Conservation (phyloP, 2,329 filamentous ascomycete genomes). For the Coniosporium tulheliwenetii region DNA sequence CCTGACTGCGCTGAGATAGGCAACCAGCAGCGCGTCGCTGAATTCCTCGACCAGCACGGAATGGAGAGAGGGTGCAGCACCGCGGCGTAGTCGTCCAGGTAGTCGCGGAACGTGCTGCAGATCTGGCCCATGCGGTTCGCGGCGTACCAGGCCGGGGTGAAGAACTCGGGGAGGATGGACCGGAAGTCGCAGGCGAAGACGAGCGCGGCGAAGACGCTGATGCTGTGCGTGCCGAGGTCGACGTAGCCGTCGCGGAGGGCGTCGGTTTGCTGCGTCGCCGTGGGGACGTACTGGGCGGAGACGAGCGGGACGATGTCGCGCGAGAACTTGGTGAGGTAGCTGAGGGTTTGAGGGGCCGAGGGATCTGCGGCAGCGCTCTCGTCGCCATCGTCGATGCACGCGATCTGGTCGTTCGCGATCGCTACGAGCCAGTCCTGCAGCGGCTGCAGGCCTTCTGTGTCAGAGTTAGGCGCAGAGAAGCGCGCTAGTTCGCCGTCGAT, state of each 20-base stretch:
- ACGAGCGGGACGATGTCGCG: conserved; percentile 71
- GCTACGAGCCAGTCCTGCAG: conserved; percentile 86
- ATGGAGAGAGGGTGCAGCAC: conserved; percentile 76
- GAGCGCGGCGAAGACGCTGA: conserved; percentile 69
- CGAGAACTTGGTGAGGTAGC: conserved; percentile 76
- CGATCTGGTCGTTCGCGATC: conserved; percentile 96
- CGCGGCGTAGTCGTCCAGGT: conserved; percentile 71
- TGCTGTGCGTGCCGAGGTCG: conserved; percentile 85
- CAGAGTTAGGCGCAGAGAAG: conserved; percentile 43
- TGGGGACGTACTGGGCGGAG: conserved; percentile 58
- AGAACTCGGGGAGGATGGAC: conserved; percentile 71
- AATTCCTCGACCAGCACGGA: conserved; percentile 92
- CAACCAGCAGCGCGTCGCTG: conserved; percentile 74
- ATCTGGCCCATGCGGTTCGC: conserved; percentile 84
- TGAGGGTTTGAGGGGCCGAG: conserved; percentile 32
- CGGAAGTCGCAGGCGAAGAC: conserved; percentile 87
- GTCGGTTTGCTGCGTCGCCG: conserved; percentile 58
- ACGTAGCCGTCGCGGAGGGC: conserved; percentile 80
- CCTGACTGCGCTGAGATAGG: conserved; percentile 69
- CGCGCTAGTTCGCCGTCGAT: conserved; percentile 70
- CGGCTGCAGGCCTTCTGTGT: conserved; percentile 56
- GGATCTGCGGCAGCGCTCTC: conserved; percentile 37
- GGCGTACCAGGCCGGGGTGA: conserved; percentile 79
- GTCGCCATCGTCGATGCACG: conserved; percentile 74
- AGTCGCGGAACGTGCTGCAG: conserved; percentile 88